Evolutionary conservation across 306 rosid genomes (phyloP).

Genomic region (Quercus glauca): DNA sequence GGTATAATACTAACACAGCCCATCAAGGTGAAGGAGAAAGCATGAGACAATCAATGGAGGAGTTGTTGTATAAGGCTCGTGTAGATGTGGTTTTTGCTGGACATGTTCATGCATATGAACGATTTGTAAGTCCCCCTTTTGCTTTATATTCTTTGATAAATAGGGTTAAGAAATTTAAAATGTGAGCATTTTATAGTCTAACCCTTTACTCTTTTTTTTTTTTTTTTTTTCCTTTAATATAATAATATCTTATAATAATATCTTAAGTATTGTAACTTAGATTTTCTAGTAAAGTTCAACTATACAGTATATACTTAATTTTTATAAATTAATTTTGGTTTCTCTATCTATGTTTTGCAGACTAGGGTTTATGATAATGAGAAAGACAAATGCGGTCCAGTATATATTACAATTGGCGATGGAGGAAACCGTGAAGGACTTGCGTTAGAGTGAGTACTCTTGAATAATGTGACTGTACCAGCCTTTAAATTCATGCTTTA

Average conservation of each 20-base stretch:
- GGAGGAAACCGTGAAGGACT: conserved; percentile 85
- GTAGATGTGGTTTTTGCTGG: conserved; percentile 73
- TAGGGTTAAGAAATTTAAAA: background rate
- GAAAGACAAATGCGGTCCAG: conserved; percentile 61
- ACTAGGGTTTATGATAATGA: conserved; percentile 53
- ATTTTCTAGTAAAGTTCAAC: no score
- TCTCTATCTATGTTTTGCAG: conserved; percentile 25
- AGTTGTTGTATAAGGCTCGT: conserved; percentile 44
- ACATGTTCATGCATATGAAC: conserved; percentile 85
- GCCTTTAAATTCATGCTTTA: background rate
- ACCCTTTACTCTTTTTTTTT: no score
- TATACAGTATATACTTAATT: no score
- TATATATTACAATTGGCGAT: conserved; percentile 65
- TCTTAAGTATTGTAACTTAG: no score
- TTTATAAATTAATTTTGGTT: background rate
- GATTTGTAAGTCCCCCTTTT: conserved; percentile 47
- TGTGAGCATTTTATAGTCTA: background rate
- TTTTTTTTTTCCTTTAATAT: no score
- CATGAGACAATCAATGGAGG: conserved; percentile 68
- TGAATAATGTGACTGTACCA: background rate
- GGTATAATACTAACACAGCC: conserved; percentile 73
- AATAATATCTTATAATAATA: no score
- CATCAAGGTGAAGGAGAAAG: conserved; percentile 80
- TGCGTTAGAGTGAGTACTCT: conserved; percentile 46
- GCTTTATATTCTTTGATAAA: background rate